Conservation (phyloP, 176 grass and related monocot species). For the Tillandsia leiboldiana region DNA sequence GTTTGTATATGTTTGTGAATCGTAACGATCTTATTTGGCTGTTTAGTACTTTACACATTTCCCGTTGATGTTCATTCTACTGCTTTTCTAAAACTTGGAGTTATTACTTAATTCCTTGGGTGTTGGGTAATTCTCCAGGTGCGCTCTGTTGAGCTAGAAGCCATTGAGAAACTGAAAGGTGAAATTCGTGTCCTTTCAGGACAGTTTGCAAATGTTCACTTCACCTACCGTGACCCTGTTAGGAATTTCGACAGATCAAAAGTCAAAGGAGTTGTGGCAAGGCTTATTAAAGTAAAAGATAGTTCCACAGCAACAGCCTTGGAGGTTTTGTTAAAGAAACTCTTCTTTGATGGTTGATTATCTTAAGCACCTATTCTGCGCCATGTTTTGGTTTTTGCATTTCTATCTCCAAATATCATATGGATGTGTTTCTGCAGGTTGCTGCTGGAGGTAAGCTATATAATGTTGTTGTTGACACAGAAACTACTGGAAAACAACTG, state of each 20-base stretch:
- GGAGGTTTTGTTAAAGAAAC: conserved; percentile 49
- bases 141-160: conserved; percentile 42
- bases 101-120: background rate
- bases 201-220: conserved; percentile 61
- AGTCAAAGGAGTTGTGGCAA: conserved; percentile 94
- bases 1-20: conserved; percentile 23
- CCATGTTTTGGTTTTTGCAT: conserved; percentile 1
- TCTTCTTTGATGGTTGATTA: background rate
- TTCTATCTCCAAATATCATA: conserved; percentile 14
- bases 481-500: conserved; percentile 82
- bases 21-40: background rate
- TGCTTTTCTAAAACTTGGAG: background rate
- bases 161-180: conserved; percentile 59
- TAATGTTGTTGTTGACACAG: conserved; percentile 88
- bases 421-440: conserved; percentile 49
- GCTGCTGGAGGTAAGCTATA: conserved; percentile 75
- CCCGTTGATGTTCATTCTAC: background rate
- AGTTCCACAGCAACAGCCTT: conserved; percentile 69
- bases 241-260: conserved; percentile 93
- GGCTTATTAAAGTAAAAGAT: conserved; percentile 88
- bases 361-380: background rate
- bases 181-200: conserved; percentile 49
- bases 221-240: conserved; percentile 68
- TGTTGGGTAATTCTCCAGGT: conserved; percentile 32
- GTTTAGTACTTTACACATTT: too few relatives aligned